Base-by-base conservation (phyloP, 495 filamentous ascomycete species). In the Talaromyces stipitatus region DNA sequence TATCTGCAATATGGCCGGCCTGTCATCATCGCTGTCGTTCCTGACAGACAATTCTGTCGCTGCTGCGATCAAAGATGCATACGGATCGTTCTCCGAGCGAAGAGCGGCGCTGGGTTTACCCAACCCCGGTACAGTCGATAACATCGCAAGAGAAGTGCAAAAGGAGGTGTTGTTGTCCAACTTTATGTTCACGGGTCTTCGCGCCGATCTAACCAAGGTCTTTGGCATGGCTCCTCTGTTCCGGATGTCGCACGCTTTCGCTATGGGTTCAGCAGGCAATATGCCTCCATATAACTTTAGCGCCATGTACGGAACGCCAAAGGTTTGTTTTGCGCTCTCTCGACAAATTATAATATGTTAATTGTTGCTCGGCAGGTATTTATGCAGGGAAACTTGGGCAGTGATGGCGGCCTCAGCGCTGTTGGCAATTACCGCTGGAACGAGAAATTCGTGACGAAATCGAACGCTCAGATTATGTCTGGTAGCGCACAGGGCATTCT, bases 211-310 rank as follows among this genome's bases (percentile, higher is more conserved):
- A 65, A 96, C 88, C 60, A 99, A 97, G 81, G 86, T 88, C 62
- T 92, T 97, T 75, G 89, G 90, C 78, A 81, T 96, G 66, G 81
- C 84, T 60, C 95, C 94, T 47, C 76, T 97, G 64, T 99, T 99
- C 81, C 92, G 97, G 72, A 87, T 96, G 58, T 96, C 92, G 51
- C 95, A 99, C 79, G 87, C 92, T 53, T 94, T 99, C 69, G 83
- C 92, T 28, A 90, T 96, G 85, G 92, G 95, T 57, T 82, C 82
- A 14, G 88, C 94, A 66, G 83, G 85, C 51, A 78, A 75, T 59
- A 74, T 92, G 69, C 89, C 90, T 65, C 95, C 95, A 32, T 99
- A 99, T 72, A 87, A 87, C 41, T 97, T 97, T 73, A 89, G 90
- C 55, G 89, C 89, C 55, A 81, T 99, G 65, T 96, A 91, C 69